Base-by-base conservation (phyloP, 2,329 filamentous ascomycete species). In the Eurotiales sp. region DNA sequence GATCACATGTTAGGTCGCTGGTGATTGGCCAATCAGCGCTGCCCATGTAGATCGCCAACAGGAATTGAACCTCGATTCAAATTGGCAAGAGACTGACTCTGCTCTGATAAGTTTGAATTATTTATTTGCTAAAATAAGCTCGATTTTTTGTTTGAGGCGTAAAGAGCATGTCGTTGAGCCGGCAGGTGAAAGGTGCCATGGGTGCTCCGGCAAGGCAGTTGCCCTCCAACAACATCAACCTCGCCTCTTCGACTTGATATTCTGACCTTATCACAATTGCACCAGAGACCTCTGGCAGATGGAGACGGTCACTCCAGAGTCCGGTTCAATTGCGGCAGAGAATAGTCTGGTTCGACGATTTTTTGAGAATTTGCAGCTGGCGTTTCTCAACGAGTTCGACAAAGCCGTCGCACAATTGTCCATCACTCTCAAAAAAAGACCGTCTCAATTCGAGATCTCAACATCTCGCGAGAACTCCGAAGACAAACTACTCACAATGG, bases 391-490 rank as follows among this genome's bases (percentile, higher is more conserved):
- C 11, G 52, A 54, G 29, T 51, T 54, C 42, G 36, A 43, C 27
- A 50, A 51, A 43, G 46, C 42, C 8, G 42, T 47, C 12, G 46
- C 52, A 8, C 56, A 56, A 10, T 61, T 61, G 8, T 57, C 58
- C 3, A 62, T 70, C 32, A 64, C 58, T 2, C 40, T 70, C 8
- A 68, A 61, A 14, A 50, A 44, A 37, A 48, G 52, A 37, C 48
- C 41, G 21, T 46, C 52, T 30, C 56, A 53, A 44, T 63, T 62
- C 43, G 54, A 58, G 7, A 56, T 74, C 50, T 66, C 67, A 32
- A 54, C 59, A 2, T 47, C 54, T 23, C 67, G 56, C 27, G 54
- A 64, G 22, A 62, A 63, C 4, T 55, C 70, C 1, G 62, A 72
- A n/a, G 52, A 51, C 14, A 37, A 17, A n/a, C 21, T 53, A 45